Evolutionary conservation across 352 stramenopile genomes (phyloP), one percentile per base, ranked within the genome.

Genomic region (Phytophthora sansomeana): DNA sequence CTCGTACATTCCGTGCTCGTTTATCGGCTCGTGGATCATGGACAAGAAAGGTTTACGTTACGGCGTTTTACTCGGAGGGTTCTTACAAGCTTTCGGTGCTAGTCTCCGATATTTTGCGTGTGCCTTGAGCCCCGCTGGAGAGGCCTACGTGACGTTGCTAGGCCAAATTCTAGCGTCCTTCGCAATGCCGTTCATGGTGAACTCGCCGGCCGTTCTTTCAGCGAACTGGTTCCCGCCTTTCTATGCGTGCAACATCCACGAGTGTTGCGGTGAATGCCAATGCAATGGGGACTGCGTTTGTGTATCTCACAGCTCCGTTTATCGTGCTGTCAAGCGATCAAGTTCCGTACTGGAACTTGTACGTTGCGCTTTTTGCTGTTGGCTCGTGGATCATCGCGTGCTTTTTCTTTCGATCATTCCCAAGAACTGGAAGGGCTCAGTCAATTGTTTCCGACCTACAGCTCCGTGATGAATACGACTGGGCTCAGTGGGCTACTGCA

Each of bases 151-250:
- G 35, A 89, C 83, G 3, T 30, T 91, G n/a, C 2, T 84, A 0
- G 85, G 85, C 11, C 85, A 93, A 41, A 74, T 85, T 44, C 21
- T 93, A 28, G 82, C 85, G 36, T 88, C 85, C 0, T 57, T 87
- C 9, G 85, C 85, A 0, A 91, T 91, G 83, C 85, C 85, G n/a
- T 93, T 93, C 65, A 93, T 93, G 85, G 82, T 93, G n/a, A 93
- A 93, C 51, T 93, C 85, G 8, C 83, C 85, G 4, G 79, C 85
- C 0, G 81, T 93, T 19, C 64, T 93, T 2, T 91, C 82, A 0
- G 83, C 81, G 4, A 89, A 91, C 39, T 93, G 85, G 85, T 93
- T 91, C 53, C 82, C 83, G 7, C 70, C 82, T 21, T n/a, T 88
- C 77, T 1, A 73, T 90, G 33, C 81, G 85, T 35, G 81, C 85